Percentiles rank a stretch among this genome's conserved stretches.
phyloP scores from a whole-genome alignment of 192 early-diverging fungal species.

The Dissophora globulifera region DNA sequence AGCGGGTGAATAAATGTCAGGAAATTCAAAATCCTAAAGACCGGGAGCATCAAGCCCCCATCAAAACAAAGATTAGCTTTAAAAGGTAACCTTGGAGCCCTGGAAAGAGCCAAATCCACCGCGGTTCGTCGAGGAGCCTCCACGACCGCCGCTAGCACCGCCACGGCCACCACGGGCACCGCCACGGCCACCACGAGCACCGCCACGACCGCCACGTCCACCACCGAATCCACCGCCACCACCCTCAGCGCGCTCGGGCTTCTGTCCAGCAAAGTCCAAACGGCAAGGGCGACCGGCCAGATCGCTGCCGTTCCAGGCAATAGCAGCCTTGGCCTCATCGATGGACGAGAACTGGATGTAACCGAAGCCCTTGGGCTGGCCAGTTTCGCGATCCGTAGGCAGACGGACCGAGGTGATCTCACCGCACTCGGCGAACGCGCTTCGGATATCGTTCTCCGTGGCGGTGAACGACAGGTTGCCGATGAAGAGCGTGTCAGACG shows the following conservation, averaged over 20 bases:
- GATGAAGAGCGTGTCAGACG: conserved; percentile 81
- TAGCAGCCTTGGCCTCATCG: conserved; percentile 78
- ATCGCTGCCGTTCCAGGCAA: conserved; percentile 80
- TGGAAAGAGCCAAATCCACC: conserved; percentile 63
- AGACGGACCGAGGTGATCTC: conserved; percentile 71
- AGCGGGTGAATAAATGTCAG: too few species aligned
- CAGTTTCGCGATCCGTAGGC: conserved; percentile 82
- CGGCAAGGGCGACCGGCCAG: conserved; percentile 86
- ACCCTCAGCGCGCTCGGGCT: conserved; percentile 51
- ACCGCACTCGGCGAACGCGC: conserved; percentile 72
- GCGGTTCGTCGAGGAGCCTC: conserved; percentile 60
- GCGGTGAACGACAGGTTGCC: conserved; percentile 79
- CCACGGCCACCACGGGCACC: conserved; percentile 64
- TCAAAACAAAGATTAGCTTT: conserved; percentile 2
- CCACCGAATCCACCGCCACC: conserved; percentile 45
- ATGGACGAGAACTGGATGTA: conserved; percentile 86
- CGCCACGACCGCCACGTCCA: conserved; percentile 36
- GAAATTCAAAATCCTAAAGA: too few species aligned
- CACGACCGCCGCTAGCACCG: conserved; percentile 62
- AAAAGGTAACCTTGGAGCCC: conserved; percentile 51
- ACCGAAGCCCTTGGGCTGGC: conserved; percentile 84
- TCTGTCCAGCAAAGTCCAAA: conserved; percentile 81
- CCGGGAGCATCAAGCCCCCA: too few species aligned
- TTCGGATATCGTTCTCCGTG: conserved; percentile 66
- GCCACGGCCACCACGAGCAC: conserved; percentile 52